Percentiles rank a stretch among this genome's conserved stretches.
Conservation (phyloP, 2,329 filamentous ascomycete species). For the Eutypa lata region DNA sequence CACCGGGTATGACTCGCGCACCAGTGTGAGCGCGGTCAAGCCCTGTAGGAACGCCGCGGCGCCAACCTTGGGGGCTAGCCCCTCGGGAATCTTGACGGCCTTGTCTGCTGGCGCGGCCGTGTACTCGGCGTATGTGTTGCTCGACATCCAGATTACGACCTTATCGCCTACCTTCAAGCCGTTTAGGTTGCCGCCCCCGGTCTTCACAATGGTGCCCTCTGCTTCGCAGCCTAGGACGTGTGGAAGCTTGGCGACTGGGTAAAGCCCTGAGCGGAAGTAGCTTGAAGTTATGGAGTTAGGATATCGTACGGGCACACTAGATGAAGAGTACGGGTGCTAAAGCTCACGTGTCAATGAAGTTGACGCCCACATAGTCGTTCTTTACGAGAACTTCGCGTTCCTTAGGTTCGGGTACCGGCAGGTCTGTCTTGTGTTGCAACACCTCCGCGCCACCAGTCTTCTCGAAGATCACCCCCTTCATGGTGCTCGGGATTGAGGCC, state of each 20-base stretch:
- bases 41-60: slow-evolving; percentile 76
- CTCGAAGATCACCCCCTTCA: slow-evolving; percentile 71
- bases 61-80: slow-evolving; percentile 57
- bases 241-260: slow-evolving; percentile 65
- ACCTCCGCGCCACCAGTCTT: slow-evolving; percentile 71
- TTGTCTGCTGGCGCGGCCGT: slow-evolving; percentile 49
- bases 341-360: slow-evolving; percentile 77
- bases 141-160: slow-evolving; percentile 63
- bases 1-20: slow-evolving; percentile 73
- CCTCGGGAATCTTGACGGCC: slow-evolving; percentile 61
- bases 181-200: slow-evolving; percentile 49
- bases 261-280: slow-evolving; percentile 85
- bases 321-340: no score
- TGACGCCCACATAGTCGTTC: slow-evolving; percentile 77
- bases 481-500: slow-evolving; percentile 56
- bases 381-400: slow-evolving; percentile 76
- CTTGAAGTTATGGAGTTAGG: slow-evolving; percentile 27
- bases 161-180: slow-evolving; percentile 64
- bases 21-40: slow-evolving; percentile 75
- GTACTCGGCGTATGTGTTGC: slow-evolving; percentile 55
- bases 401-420: slow-evolving; percentile 65
- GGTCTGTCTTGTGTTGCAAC: slow-evolving; percentile 65
- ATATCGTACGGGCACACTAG: background rate
- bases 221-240: slow-evolving; percentile 78
- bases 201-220: slow-evolving; percentile 65